Evolutionary conservation across 306 rosid genomes (phyloP).

Genomic region (Rosa rugosa): DNA sequence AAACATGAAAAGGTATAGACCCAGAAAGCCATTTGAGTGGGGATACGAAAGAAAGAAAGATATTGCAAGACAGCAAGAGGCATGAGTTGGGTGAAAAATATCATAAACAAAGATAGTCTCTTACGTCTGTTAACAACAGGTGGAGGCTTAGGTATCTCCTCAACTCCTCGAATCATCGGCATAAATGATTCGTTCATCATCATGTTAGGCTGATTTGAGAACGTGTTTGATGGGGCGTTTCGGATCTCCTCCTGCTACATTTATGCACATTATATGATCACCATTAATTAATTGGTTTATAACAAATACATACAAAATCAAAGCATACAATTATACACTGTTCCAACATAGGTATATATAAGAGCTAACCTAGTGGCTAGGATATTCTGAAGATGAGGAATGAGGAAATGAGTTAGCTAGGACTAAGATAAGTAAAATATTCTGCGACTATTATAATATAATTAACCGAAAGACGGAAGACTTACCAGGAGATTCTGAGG

Average conservation of each 20-base stretch:
- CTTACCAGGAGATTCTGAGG: conserved; percentile 72
- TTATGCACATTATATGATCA: background rate
- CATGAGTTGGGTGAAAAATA: background rate
- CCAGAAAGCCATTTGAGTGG: conserved; percentile 12
- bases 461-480: background rate
- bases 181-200: conserved; percentile 42
- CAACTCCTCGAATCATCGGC: conserved; percentile 52
- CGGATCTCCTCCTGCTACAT: conserved; percentile 78
- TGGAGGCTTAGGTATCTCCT: conserved; percentile 71
- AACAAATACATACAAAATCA: background rate
- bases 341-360: background rate
- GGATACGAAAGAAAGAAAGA: background rate
- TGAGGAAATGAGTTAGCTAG: conserved; percentile 4
- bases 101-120: conserved; percentile 12
- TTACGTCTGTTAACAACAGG: conserved; percentile 74
- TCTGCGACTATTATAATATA: background rate
- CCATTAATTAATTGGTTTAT: background rate
- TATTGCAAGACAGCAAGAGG: background rate
- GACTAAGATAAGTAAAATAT: background rate
- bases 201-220: conserved; percentile 60
- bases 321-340: conserved; percentile 20
- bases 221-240: conserved; percentile 55
- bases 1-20: background rate
- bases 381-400: background rate
- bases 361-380: background rate